Conservation (phyloP, 108 stramenopile species). For the Skeletonema menzelii region DNA sequence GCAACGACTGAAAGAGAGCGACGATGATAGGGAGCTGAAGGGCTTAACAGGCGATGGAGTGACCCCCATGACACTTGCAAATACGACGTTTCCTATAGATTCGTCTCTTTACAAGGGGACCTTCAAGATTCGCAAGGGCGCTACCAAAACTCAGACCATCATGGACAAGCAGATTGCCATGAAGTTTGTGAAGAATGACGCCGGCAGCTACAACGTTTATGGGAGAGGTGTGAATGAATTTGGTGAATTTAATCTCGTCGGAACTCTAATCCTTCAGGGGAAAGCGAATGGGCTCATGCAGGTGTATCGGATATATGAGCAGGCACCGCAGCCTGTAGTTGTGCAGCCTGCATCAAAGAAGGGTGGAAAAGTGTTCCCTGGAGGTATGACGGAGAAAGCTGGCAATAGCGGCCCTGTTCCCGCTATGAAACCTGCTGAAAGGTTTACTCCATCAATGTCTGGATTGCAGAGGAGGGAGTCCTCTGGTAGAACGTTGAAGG, state of each 20-base stretch:
- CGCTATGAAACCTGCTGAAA: conserved; percentile 29
- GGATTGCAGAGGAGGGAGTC: conserved; percentile 73
- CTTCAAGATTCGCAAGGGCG: conserved; percentile 70
- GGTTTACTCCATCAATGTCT: conserved; percentile 31
- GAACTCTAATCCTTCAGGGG: conserved; percentile 68
- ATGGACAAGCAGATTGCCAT: conserved; percentile 77
- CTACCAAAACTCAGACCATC: conserved; percentile 50
- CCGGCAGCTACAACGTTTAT: conserved; percentile 79
- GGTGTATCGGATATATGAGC: conserved; percentile 76
- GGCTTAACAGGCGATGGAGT: conserved; percentile 9
- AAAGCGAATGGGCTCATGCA: conserved; percentile 75
- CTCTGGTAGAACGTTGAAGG: conserved; percentile 56
- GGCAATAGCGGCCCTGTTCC: conserved; percentile 33
- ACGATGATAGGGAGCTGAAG: conserved; percentile 29
- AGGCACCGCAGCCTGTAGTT: conserved; percentile 16
- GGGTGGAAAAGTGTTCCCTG: conserved; percentile 38
- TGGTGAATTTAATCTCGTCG: conserved; percentile 65
- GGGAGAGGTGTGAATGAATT: conserved; percentile 82
- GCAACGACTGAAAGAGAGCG: conserved; percentile 15
- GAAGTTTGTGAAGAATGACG: conserved; percentile 73
- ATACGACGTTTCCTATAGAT: conserved; percentile 68
- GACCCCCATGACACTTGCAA: conserved; percentile 24
- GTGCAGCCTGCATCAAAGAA: conserved; percentile 19
- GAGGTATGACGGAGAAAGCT: conserved; percentile 40
- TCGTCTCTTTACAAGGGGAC: conserved; percentile 79